phyloP scores from a whole-genome alignment of 257 asterid genomes.

The Thymus mandschuricus region DNA sequence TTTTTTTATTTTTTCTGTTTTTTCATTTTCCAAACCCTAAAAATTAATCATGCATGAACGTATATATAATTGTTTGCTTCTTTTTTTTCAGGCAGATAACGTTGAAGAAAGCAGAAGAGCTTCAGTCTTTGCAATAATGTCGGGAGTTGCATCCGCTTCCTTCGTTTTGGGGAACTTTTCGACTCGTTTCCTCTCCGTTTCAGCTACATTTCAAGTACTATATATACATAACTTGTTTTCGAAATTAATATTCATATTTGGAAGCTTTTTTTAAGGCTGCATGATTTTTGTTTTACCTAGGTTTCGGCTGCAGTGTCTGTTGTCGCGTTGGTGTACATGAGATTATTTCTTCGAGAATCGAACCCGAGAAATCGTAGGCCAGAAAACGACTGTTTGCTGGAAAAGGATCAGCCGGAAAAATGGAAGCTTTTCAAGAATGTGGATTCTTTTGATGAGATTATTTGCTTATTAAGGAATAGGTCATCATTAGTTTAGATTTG shows the following conservation, averaged over 20 bases:
- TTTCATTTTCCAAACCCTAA: neutral
- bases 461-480: constrained; percentile 68
- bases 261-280: neutral
- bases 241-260: neutral
- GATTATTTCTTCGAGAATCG: constrained; percentile 68
- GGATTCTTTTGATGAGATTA: constrained; percentile 56
- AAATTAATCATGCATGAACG: too few relatives aligned
- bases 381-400: constrained; percentile 58
- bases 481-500: constrained; percentile 8
- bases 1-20: neutral
- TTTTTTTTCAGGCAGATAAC: constrained; percentile 70
- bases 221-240: too few relatives aligned
- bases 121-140: constrained; percentile 68
- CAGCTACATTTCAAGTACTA: constrained; percentile 65
- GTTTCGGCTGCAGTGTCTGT: constrained; percentile 61
- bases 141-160: constrained; percentile 71
- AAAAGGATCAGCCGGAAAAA: constrained; percentile 51
- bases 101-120: constrained; percentile 68
- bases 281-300: constrained; percentile 34
- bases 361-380: constrained; percentile 21
- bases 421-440: constrained; percentile 46
- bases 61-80: too few relatives aligned
- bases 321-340: constrained; percentile 69
- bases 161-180: constrained; percentile 74
- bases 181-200: constrained; percentile 70